These are phyloP conservation scores for Mycosphaerella arachidis DNA, from an alignment of 2,329 filamentous ascomycete genomes.

Conservation along the genomic window DNA sequence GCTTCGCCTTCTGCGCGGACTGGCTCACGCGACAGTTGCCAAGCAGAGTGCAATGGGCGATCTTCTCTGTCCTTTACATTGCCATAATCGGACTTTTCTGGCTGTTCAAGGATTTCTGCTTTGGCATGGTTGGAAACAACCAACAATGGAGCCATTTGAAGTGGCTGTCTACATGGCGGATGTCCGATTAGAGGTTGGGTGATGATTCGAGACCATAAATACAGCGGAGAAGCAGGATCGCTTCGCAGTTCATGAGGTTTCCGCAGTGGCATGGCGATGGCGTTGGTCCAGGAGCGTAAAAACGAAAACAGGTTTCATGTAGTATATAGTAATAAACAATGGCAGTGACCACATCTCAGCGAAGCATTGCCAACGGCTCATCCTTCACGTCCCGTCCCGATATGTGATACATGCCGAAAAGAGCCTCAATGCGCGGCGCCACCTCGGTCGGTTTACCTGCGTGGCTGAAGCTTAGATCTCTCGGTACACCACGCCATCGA, in stretches of 20 bases:
- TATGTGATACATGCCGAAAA: not conserved
- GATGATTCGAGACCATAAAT: not conserved
- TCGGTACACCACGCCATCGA: not conserved
- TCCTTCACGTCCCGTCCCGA: not conserved
- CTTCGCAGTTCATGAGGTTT: not conserved
- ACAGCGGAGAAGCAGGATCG: not conserved
- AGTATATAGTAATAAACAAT: not conserved
- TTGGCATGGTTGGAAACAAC: conserved; percentile 86
- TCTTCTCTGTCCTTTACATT: conserved; percentile 73
- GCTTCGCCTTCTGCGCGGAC: conserved; percentile 81
- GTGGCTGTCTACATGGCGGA: conserved; percentile 86
- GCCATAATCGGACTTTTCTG: conserved; percentile 77
- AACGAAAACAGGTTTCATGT: conserved; percentile 9
- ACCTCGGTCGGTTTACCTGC: not conserved
- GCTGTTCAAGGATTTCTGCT: conserved; percentile 88
- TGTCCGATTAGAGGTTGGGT: conserved; percentile 54
- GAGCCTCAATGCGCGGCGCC: not conserved
- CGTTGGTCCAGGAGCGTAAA: conserved; percentile 2
- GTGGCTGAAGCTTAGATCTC: not conserved
- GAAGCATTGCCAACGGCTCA: not conserved
- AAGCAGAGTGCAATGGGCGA: conserved; percentile 58
- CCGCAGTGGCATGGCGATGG: conserved; percentile 7
- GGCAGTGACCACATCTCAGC: not conserved
- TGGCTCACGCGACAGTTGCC: conserved; percentile 69
- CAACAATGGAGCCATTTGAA: conserved; percentile 85